These are phyloP conservation scores for sunflower (Helianthus annuus) DNA, from an alignment of 129 eudicot genomes.

Conservation along the genomic window HanXRQr2.0-SUNRISE NC_035447.2:97253157-97253656, in stretches of 20 bases:
- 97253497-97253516: not conserved
- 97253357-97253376: not conserved
- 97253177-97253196: constrained; percentile 23
- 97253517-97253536: constrained; percentile 4
- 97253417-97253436: constrained; percentile 21
- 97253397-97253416: not conserved
- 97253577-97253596: constrained; percentile 23
- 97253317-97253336: constrained; percentile 8
- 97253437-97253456: not conserved
- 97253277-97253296: not conserved
- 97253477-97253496: too few species aligned
- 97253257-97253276: constrained; percentile 95
- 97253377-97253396: constrained; percentile 18
- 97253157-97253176: constrained; percentile 25
- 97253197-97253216: constrained; percentile 53
- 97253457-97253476: not conserved
- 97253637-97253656: not conserved
- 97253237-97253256: constrained; percentile 98
- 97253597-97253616: constrained; percentile 3
- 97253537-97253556: constrained; percentile 1
- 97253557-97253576: constrained; percentile 16
- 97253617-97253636: not conserved
- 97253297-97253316: not conserved
- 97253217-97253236: constrained; percentile 74
- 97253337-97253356: not conserved